phyloP scores from a whole-genome alignment of 225 moss, liverwort and hornwort genomes.

The Pseudisothecium myosuroides region DNA sequence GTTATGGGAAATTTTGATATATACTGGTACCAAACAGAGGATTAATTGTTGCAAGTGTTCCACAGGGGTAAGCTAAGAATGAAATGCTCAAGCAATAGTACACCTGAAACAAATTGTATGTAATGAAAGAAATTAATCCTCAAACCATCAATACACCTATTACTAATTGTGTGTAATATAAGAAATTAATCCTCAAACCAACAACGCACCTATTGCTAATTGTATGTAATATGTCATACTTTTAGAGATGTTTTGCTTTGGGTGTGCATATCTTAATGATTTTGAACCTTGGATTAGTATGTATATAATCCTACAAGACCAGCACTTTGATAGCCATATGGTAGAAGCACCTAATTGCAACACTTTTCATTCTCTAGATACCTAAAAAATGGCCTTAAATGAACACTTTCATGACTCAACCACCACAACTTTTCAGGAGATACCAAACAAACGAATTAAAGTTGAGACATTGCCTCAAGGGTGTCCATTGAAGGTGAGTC shows the following conservation, averaged over 20 bases:
- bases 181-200: too few relatives aligned
- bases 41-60: neutral
- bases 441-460: neutral
- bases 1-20: neutral
- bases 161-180: neutral
- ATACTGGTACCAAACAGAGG: neutral
- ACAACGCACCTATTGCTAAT: neutral
- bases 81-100: neutral
- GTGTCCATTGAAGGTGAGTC: neutral
- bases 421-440: rapidly evolving
- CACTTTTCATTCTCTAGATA: rapidly evolving
- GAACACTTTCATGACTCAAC: neutral
- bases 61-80: neutral
- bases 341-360: neutral
- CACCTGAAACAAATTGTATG: too few relatives aligned
- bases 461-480: neutral
- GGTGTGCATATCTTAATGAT: neutral
- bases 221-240: too few relatives aligned
- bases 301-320: neutral
- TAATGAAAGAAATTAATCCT: neutral
- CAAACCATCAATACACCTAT: neutral
- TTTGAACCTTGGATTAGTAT: neutral
- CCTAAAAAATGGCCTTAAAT: neutral
- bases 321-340: neutral
- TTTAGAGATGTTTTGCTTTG: neutral